Evolutionary conservation across 2,329 filamentous ascomycete genomes (phyloP).

Genomic region (Grosmannia clavigera): DNA sequence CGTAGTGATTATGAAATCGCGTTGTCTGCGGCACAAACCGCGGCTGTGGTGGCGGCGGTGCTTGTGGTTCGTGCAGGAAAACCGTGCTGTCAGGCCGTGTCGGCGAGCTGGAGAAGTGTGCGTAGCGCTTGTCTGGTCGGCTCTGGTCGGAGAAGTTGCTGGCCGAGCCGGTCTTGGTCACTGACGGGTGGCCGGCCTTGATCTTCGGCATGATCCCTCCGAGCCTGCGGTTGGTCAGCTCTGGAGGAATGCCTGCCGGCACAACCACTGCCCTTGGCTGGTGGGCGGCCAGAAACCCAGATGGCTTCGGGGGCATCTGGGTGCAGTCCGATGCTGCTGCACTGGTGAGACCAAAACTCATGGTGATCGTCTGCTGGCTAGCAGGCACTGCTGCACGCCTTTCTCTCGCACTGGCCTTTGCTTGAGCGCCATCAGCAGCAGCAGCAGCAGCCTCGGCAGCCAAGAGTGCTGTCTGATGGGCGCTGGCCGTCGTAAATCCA

Average conservation of each 20-base stretch:
- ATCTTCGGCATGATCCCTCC: slow-evolving; percentile 18
- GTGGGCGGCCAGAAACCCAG: no score
- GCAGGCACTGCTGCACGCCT: neutral
- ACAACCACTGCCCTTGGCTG: neutral
- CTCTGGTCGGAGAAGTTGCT: slow-evolving; percentile 8
- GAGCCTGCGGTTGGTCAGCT: slow-evolving; percentile 29
- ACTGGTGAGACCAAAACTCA: slow-evolving; percentile 2
- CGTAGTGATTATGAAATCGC: neutral
- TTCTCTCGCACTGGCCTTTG: neutral
- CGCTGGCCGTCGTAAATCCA: slow-evolving; percentile 50
- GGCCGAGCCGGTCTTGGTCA: neutral
- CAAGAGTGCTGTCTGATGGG: slow-evolving; percentile 33
- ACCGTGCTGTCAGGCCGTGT: neutral
- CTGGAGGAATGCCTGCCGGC: slow-evolving; percentile 18
- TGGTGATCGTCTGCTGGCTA: slow-evolving; percentile 5
- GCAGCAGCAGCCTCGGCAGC: slow-evolving; percentile 18
- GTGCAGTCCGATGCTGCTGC: neutral
- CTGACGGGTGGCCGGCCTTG: slow-evolving; percentile 10
- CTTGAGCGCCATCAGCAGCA: neutral
- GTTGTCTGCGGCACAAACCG: neutral
- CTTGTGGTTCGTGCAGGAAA: neutral
- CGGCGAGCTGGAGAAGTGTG: slow-evolving; percentile 47
- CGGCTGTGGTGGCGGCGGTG: neutral
- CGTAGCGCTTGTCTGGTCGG: slow-evolving; percentile 32
- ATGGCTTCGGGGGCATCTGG: no score